Conservation (phyloP, 371 early-diverging fungal species). For the Mucor piriformis region DNA sequence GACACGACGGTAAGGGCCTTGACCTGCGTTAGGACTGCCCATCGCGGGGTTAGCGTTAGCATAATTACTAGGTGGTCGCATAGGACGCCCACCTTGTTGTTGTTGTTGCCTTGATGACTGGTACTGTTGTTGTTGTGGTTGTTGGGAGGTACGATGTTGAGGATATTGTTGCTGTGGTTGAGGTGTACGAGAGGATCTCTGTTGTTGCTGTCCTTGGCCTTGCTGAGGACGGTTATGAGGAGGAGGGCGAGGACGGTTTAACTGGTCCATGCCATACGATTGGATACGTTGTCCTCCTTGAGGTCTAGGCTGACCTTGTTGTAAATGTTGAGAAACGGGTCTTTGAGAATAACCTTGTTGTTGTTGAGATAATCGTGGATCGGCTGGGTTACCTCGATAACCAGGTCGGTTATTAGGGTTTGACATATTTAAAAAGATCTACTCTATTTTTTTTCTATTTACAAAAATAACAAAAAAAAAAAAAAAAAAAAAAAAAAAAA, state of each 20-base stretch:
- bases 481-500: slow-evolving; percentile 9
- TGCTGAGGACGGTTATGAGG: slow-evolving; percentile 21
- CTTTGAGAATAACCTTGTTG: slow-evolving; percentile 11
- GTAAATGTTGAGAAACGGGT: slow-evolving; percentile 12
- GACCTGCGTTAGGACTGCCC: slow-evolving; percentile 9
- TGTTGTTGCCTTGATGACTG: slow-evolving; percentile 6
- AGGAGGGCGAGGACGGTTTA: slow-evolving; percentile 19
- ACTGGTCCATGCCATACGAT: slow-evolving; percentile 20
- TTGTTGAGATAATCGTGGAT: slow-evolving; percentile 25
- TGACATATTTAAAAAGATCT: slow-evolving; percentile 20
- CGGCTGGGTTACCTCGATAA: slow-evolving; percentile 16
- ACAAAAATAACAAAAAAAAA: slow-evolving; percentile 11
- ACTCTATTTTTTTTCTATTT: neutral
- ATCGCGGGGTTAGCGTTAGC: slow-evolving; percentile 1
- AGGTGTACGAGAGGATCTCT: slow-evolving; percentile 8
- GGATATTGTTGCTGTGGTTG: slow-evolving; percentile 5
- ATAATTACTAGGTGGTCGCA: slow-evolving; percentile 7
- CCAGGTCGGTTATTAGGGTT: slow-evolving; percentile 25
- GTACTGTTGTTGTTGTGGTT: slow-evolving; percentile 1
- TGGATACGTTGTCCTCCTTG: slow-evolving; percentile 10
- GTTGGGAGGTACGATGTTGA: slow-evolving; percentile 3
- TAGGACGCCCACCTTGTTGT: slow-evolving; percentile 6
- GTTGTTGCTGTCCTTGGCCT: slow-evolving; percentile 8
- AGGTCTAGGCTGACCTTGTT: slow-evolving; percentile 2
- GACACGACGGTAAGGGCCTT: slow-evolving; percentile 27